Percentiles rank a stretch among this genome's conserved stretches.
phyloP scores from a whole-genome alignment of 257 asterid genomes.

The Plantago ovata region DNA sequence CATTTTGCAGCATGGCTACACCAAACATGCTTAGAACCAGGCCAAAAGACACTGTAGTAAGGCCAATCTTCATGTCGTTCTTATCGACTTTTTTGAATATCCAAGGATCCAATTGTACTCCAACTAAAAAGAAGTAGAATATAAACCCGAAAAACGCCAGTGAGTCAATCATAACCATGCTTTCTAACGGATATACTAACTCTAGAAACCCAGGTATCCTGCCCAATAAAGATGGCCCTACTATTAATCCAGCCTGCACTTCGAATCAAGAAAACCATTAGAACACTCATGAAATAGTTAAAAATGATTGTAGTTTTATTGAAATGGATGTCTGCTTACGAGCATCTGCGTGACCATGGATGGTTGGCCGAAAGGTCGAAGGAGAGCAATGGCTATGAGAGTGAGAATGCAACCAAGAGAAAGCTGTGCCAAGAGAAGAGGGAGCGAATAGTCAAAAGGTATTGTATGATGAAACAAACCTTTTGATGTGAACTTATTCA shows the following conservation, averaged over 20 bases:
- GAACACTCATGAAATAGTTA: neutral
- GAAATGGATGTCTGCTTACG: conserved; percentile 23
- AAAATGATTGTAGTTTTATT: neutral
- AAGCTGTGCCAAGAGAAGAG: conserved; percentile 33
- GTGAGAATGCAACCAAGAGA: conserved; percentile 23
- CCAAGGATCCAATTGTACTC: conserved; percentile 49
- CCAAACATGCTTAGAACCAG: conserved; percentile 17
- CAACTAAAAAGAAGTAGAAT: conserved; percentile 42
- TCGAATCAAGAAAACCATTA: neutral
- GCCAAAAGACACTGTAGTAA: conserved; percentile 23
- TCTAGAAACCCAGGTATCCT: conserved; percentile 21
- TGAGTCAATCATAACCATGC: conserved; percentile 29
- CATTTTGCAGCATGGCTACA: conserved; percentile 6
- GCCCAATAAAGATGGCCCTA: conserved; percentile 42
- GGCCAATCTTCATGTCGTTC: conserved; percentile 29
- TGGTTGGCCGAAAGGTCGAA: conserved; percentile 41
- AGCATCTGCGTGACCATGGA: conserved; percentile 31
- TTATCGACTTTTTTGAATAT: conserved; percentile 27
- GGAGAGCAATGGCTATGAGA: conserved; percentile 22
- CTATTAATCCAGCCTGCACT: conserved; percentile 22
- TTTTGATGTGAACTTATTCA: conserved; percentile 23
- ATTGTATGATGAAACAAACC: conserved; percentile 22
- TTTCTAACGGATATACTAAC: conserved; percentile 20
- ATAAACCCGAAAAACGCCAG: conserved; percentile 30
- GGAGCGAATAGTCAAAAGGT: conserved; percentile 30